Conservation (phyloP, 2,329 filamentous ascomycete genomes). For the Alternaria burnsii region DNA sequence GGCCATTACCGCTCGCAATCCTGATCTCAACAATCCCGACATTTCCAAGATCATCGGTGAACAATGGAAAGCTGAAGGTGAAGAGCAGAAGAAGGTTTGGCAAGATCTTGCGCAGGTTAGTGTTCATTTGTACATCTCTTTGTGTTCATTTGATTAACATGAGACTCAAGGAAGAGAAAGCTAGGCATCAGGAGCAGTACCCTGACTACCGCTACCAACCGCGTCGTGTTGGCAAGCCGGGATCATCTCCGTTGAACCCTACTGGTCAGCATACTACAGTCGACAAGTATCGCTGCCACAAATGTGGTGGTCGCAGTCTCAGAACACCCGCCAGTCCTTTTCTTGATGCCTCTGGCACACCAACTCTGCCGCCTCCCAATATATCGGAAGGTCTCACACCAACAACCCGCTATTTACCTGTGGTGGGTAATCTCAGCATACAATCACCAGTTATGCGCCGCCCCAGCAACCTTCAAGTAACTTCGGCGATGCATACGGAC, state of each 20-base stretch:
- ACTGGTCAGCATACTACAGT: conserved; percentile 46
- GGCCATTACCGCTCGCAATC: conserved; percentile 79
- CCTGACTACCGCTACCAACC: conserved; percentile 96
- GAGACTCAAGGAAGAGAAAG: conserved; percentile 77
- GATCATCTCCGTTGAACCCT: conserved; percentile 47
- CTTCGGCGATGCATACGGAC: conserved; percentile 34
- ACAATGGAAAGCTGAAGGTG: conserved; percentile 82
- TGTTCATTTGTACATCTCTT: neutral
- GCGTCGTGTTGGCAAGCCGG: conserved; percentile 59
- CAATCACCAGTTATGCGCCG: conserved; percentile 45
- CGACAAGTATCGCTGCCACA: conserved; percentile 67
- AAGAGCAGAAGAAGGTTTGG: conserved; percentile 83
- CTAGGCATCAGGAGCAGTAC: conserved; percentile 86
- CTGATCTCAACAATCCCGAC: conserved; percentile 91
- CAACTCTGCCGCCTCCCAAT: conserved; percentile 52
- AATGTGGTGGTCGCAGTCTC: conserved; percentile 75
- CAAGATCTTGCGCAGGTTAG: conserved; percentile 82
- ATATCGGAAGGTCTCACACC: conserved; percentile 43
- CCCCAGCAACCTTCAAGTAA: conserved; percentile 42
- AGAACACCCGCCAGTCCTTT: conserved; percentile 68
- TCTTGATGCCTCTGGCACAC: conserved; percentile 54
- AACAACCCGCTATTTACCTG: conserved; percentile 46
- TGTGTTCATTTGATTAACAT: conserved; percentile 22
- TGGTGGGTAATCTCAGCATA: conserved; percentile 54
- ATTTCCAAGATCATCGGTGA: conserved; percentile 97